phyloP scores from a whole-genome alignment of 202 grass and related monocot genomes.

The Schoenoplectus tabernaemontani region DNA sequence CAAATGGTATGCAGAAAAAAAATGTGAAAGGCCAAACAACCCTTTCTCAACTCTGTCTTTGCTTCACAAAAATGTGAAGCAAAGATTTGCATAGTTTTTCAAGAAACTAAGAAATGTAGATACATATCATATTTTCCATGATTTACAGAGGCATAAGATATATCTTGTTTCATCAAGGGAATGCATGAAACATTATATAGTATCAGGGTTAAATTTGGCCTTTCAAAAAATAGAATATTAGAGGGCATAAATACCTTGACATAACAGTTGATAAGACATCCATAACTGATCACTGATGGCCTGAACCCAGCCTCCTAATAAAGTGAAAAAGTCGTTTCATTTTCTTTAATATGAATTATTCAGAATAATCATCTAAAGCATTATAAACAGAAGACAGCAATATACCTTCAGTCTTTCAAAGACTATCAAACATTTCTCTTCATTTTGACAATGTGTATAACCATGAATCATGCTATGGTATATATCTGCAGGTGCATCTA shows the following conservation, averaged over 20 bases:
- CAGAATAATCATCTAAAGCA: constrained; percentile 1
- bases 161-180: neutral
- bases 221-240: neutral
- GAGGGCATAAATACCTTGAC: constrained; percentile 52
- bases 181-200: neutral
- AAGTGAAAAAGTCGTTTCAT: constrained; percentile 20
- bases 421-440: constrained; percentile 85
- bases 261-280: constrained; percentile 91
- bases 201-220: neutral
- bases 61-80: neutral
- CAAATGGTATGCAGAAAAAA: neutral
- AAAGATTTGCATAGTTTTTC: too few species aligned
- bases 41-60: neutral
- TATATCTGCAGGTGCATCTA: constrained; percentile 75
- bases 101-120: too few species aligned
- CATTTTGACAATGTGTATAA: constrained; percentile 71
- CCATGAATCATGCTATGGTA: constrained; percentile 99
- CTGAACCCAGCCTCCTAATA: constrained; percentile 77
- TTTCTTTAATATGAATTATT: neutral
- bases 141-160: too few species aligned
- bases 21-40: neutral
- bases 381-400: neutral
- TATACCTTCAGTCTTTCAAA: constrained; percentile 78
- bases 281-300: constrained; percentile 89
- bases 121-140: neutral